Percentiles rank a stretch among this genome's conserved stretches.
phyloP scores from a whole-genome alignment of 73 alveolate species.

The Paraurostyla sp. region DNA sequence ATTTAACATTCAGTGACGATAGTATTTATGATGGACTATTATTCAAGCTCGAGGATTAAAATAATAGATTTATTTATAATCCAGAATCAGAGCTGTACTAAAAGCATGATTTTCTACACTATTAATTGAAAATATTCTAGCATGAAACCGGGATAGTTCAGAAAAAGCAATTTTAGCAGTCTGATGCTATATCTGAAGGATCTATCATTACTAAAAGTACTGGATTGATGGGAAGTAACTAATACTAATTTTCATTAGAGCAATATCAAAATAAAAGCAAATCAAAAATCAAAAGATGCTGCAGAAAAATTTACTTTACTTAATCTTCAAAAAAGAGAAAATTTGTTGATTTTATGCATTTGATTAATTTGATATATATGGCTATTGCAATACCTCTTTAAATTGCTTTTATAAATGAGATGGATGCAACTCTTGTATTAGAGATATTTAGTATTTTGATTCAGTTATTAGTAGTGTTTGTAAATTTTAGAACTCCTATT shows the following conservation, averaged over 20 bases:
- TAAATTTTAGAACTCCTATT: conserved; percentile 70
- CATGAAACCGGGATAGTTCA: conserved; percentile 11
- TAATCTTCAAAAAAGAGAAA: not conserved
- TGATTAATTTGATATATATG: conserved; percentile 56
- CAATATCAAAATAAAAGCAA: not conserved
- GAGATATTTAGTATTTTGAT: conserved; percentile 59
- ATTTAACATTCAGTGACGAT: conserved; percentile 18
- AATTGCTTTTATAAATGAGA: conserved; percentile 60
- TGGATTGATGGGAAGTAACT: not conserved
- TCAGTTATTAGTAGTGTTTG: conserved; percentile 5
- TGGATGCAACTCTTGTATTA: not conserved
- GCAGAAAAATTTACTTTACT: not conserved
- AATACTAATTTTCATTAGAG: not conserved
- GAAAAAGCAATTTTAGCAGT: not conserved
- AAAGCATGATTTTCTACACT: not conserved
- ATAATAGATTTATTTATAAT: not conserved
- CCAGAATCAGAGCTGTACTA: not conserved
- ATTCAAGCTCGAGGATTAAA: not conserved
- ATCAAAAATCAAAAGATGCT: not conserved
- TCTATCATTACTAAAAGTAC: not conserved
- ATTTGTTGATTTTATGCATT: conserved; percentile 44
- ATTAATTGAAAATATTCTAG: not conserved
- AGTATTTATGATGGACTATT: not conserved
- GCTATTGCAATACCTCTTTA: conserved; percentile 69
- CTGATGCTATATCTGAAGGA: not conserved